phyloP scores from a whole-genome alignment of 2,329 filamentous ascomycete species.

The Aspergillus vadensis region DNA sequence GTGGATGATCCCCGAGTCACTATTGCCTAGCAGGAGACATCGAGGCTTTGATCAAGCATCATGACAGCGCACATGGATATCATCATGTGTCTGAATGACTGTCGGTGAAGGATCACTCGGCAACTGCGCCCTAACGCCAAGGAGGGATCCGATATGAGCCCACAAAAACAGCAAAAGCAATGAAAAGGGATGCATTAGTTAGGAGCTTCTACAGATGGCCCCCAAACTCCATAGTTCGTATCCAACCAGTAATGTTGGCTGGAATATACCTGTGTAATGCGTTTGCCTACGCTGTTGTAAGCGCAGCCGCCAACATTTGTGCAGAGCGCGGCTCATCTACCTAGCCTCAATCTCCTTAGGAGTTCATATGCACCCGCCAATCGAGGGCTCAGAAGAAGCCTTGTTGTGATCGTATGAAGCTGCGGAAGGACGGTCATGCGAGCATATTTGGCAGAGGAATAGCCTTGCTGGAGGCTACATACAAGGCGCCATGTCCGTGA shows the following conservation, averaged over 20 bases:
- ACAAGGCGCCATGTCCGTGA: background rate
- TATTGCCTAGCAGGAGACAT: background rate
- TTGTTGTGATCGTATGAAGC: background rate
- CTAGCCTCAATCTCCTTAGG: slow-evolving; percentile 47
- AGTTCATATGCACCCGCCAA: slow-evolving; percentile 18
- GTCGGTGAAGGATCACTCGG: background rate
- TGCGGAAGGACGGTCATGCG: background rate
- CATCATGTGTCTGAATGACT: background rate
- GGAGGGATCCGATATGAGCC: background rate
- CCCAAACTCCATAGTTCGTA: background rate
- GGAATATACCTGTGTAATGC: slow-evolving; percentile 49
- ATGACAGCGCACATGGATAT: background rate
- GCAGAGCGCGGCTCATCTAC: slow-evolving; percentile 48
- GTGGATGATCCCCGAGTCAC: background rate
- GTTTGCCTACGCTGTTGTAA: slow-evolving; percentile 42
- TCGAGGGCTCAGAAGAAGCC: background rate
- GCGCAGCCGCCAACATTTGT: slow-evolving; percentile 47
- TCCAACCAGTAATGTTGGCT: slow-evolving; percentile 21
- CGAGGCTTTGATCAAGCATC: background rate
- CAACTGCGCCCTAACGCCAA: background rate
- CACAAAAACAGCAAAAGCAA: background rate
- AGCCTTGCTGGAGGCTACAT: background rate
- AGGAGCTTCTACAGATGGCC: background rate
- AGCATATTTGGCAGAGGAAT: background rate
- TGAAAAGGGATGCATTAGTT: background rate